Evolutionary conservation across 768 basidiomycete species (phyloP).

Genomic region (Leccinum sublutescens): DNA sequence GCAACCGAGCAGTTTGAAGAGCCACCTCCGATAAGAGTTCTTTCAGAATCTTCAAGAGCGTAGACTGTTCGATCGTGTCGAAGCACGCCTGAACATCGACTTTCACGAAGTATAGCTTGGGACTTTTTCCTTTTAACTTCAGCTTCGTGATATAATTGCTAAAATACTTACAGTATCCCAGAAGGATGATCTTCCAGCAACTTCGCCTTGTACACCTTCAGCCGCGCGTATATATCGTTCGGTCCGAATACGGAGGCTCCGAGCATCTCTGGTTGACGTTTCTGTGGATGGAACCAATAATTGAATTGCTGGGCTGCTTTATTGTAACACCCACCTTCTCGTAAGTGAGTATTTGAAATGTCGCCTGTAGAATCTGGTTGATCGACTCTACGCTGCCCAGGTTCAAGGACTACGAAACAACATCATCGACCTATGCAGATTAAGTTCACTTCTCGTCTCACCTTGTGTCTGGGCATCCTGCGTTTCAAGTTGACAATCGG

Average conservation of each 20-base stretch:
- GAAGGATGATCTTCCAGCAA: conserved; percentile 38
- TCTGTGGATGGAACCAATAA: conserved; percentile 40
- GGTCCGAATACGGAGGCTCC: conserved; percentile 83
- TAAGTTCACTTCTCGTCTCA: conserved; percentile 5
- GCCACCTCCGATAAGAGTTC: conserved; percentile 69
- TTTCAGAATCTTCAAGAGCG: conserved; percentile 73
- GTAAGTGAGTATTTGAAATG: conserved; percentile 85
- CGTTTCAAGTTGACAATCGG: conserved; percentile 90
- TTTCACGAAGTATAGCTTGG: conserved; percentile 92
- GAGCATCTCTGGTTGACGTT: conserved; percentile 56
- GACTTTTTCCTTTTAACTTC: conserved; percentile 45
- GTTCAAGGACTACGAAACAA: conserved; percentile 31
- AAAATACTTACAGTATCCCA: conserved; percentile 52
- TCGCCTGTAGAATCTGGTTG: conserved; percentile 80
- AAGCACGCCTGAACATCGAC: conserved; percentile 96
- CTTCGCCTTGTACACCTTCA: conserved; percentile 68
- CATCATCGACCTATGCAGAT: not conserved
- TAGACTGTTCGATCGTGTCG: conserved; percentile 91
- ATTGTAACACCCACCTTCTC: conserved; percentile 59
- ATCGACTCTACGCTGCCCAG: conserved; percentile 57
- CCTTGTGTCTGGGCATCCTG: conserved; percentile 40
- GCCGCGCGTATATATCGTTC: conserved; percentile 73
- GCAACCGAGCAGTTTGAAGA: not conserved
- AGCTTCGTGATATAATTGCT: not conserved
- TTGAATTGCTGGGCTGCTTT: not conserved